phyloP scores from a whole-genome alignment of 495 filamentous ascomycete species.

The Pseudomonodictys pantanalensis region DNA sequence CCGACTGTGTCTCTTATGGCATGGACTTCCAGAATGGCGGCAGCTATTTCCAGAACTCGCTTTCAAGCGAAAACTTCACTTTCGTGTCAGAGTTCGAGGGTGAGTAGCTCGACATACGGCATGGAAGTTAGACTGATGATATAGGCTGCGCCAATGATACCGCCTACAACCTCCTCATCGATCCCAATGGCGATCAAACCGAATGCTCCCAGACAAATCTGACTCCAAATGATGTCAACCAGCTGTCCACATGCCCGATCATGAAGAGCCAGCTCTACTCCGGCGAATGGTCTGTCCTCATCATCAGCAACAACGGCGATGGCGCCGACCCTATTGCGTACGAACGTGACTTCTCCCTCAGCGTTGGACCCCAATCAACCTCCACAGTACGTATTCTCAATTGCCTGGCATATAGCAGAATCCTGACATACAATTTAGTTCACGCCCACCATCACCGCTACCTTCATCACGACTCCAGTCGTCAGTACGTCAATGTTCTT shows the following conservation, averaged over 20 bases:
- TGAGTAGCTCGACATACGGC: background rate
- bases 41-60: conserved; percentile 39
- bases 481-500: conserved; percentile 23
- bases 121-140: background rate
- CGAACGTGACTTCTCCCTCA: conserved; percentile 40
- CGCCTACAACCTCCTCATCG: conserved; percentile 39
- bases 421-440: conserved; percentile 5
- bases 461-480: conserved; percentile 29
- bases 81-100: conserved; percentile 38
- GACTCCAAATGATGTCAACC: conserved; percentile 34
- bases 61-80: conserved; percentile 38
- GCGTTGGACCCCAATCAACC: conserved; percentile 39
- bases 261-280: conserved; percentile 36
- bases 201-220: conserved; percentile 37
- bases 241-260: conserved; percentile 38
- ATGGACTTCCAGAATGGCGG: conserved; percentile 41
- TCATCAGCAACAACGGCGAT: conserved; percentile 42
- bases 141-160: conserved; percentile 36
- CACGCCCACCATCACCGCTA: conserved; percentile 29
- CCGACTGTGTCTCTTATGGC: conserved; percentile 30
- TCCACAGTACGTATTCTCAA: conserved; percentile 33
- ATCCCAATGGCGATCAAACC: conserved; percentile 38
- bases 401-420: too few relatives aligned
- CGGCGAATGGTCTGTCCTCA: conserved; percentile 40
- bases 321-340: conserved; percentile 35